Evolutionary conservation across 495 filamentous ascomycete species (phyloP), one percentile per base, ranked within the genome.

Genomic region (Xylaria palmicola): DNA sequence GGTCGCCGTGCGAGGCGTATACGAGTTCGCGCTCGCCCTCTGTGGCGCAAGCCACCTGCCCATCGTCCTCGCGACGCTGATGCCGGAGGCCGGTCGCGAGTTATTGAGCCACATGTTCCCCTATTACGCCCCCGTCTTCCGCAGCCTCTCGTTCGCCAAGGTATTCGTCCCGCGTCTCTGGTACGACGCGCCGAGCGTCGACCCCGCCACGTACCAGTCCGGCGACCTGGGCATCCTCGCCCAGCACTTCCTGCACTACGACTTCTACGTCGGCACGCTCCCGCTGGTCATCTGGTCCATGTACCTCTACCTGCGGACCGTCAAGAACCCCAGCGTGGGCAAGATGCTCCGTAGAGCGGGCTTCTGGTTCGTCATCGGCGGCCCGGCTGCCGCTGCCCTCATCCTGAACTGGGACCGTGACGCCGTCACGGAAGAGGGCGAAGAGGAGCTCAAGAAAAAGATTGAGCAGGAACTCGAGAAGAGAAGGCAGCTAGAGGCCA

Each of bases 351-450:
- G 69, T 20, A 81, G 78, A 57, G 66, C 77, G 22, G 72, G 64
- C 17, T 39, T 76, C 2, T 74, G 84, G 73, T 61, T 73, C 13
- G 32, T 76, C 47, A 12, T 86, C 15, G 70, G 72, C 3, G 85
- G 85, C 0, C 85, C 84, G 0, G 69, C 71, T 0, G 84, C 77
- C 3, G 78, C 77, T 10, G 77, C 79, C 1, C 68, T 83, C 12
- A 77, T 79, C 49, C 70, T 86, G 62, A 68, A 85, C 20, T 86
- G 83, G 84, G 83, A 81, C 59, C 75, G 83, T 24, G 84, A 87
- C 66, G 81, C 81, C 62, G 62, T 80, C 44, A 74, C 81, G 9
- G 68, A 76, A 29, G 62, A 50, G 53, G 56, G 62, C 30, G 57
- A 69, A 39, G 62, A 56, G 50, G 20, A 53, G 50, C 50, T 61